A percentile compares a stretch with the other conserved stretches of the same genome.
These are phyloP conservation scores for Solanum hybrid DNA, from an alignment of 305 asterid species.

Conservation along the genomic window DNA sequence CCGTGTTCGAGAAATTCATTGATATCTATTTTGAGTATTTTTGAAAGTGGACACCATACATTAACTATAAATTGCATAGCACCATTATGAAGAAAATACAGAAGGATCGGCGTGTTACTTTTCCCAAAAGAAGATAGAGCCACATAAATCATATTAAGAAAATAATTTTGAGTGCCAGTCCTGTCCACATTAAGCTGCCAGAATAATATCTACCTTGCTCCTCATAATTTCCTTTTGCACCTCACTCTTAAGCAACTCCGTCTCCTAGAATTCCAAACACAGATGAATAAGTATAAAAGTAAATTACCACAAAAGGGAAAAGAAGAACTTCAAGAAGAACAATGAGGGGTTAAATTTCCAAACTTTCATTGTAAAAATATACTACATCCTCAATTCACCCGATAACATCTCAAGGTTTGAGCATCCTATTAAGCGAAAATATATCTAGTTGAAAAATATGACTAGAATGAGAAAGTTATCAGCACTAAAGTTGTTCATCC, in stretches of 20 bases:
- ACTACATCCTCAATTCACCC: background rate
- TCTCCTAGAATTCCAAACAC: conserved; percentile 27
- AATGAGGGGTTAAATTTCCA: background rate
- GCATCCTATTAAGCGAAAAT: background rate
- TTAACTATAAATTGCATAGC: background rate
- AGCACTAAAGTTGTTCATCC: background rate
- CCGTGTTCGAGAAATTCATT: background rate
- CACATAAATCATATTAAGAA: background rate
- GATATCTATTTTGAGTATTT: background rate
- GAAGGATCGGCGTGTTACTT: background rate
- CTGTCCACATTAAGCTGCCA: background rate
- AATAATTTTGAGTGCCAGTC: background rate
- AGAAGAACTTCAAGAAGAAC: background rate
- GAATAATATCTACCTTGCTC: conserved; percentile 27
- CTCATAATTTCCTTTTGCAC: conserved; percentile 26
- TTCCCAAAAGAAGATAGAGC: background rate
- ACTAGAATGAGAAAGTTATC: background rate
- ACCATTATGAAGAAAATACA: background rate
- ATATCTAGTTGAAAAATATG: background rate
- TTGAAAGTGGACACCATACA: background rate
- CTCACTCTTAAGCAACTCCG: conserved; percentile 36
- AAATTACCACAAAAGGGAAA: background rate
- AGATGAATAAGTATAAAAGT: background rate
- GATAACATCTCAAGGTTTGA: background rate
- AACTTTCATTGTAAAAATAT: background rate